Conservation (phyloP, 1,284 basidiomycete genomes). For the Agroathelia rolfsii region DNA sequence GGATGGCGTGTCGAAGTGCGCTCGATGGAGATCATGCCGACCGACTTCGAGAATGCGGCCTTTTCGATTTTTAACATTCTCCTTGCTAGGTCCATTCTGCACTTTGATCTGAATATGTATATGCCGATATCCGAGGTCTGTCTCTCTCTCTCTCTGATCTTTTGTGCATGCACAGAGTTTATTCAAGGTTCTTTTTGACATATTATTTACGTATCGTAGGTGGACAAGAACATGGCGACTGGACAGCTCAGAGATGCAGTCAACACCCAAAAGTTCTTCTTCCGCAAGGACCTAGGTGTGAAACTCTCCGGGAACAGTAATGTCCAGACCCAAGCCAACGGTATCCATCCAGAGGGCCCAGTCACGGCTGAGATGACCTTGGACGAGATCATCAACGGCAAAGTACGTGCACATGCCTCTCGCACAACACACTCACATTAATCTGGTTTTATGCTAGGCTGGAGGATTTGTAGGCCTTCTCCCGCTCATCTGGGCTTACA, state of each 20-base stretch:
- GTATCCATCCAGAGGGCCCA: slow-evolving; percentile 27
- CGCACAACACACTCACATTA: slow-evolving; percentile 6
- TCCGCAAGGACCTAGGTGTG: slow-evolving; percentile 87
- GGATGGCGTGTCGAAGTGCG: slow-evolving; percentile 99
- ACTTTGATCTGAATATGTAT: slow-evolving; percentile 90
- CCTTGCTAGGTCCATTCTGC: slow-evolving; percentile 86
- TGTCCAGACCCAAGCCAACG: slow-evolving; percentile 42
- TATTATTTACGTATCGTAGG: slow-evolving; percentile 43
- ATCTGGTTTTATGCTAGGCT: slow-evolving; percentile 27
- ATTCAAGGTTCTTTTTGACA: slow-evolving; percentile 4
- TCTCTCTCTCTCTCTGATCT: slow-evolving; percentile 3
- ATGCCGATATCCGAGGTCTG: slow-evolving; percentile 90
- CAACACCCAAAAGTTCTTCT: slow-evolving; percentile 71
- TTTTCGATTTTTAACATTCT: slow-evolving; percentile 93
- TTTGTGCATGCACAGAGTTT: too few relatives aligned
- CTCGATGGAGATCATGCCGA: slow-evolving; percentile 98
- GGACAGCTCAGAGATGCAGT: slow-evolving; percentile 84
- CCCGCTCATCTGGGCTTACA: slow-evolving; percentile 76
- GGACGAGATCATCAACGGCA: slow-evolving; percentile 91
- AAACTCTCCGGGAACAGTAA: too few relatives aligned
- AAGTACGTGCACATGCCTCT: slow-evolving; percentile 32
- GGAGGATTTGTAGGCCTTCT: slow-evolving; percentile 78
- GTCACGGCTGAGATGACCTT: slow-evolving; percentile 86
- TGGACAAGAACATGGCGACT: slow-evolving; percentile 93
- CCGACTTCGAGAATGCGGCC: slow-evolving; percentile 98